These are phyloP conservation scores for Fusarium tanahbumbuense DNA, from an alignment of 2,329 filamentous ascomycete genomes.

Conservation along the genomic window DNA sequence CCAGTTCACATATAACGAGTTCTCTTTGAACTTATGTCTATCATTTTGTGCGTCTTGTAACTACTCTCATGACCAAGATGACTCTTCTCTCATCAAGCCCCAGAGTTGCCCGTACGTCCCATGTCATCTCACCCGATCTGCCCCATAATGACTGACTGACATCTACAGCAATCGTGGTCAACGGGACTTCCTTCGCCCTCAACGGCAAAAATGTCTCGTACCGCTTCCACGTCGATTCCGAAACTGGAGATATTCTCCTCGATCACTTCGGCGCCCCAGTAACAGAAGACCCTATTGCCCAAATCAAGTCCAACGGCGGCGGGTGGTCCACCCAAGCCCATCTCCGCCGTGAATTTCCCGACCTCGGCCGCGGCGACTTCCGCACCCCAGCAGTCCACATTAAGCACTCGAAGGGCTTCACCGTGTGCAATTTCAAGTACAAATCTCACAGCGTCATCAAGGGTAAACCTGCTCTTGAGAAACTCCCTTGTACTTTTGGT, in stretches of 20 bases:
- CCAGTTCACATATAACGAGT: not conserved
- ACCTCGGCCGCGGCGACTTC: slow-evolving; percentile 72
- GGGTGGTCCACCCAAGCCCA: slow-evolving; percentile 68
- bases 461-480: slow-evolving; percentile 67
- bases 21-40: not conserved
- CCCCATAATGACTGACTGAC: slow-evolving; percentile 1
- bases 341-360: slow-evolving; percentile 70
- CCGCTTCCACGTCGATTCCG: slow-evolving; percentile 70
- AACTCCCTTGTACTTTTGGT: slow-evolving; percentile 71
- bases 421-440: slow-evolving; percentile 69
- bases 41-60: too few species aligned
- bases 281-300: slow-evolving; percentile 61
- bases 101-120: slow-evolving; percentile 15
- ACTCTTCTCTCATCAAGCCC: not conserved
- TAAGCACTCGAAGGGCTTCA: slow-evolving; percentile 67
- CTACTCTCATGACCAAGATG: not conserved
- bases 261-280: slow-evolving; percentile 71
- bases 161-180: slow-evolving; percentile 62
- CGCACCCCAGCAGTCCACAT: slow-evolving; percentile 71
- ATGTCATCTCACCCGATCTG: too few species aligned
- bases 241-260: slow-evolving; percentile 66
- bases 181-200: slow-evolving; percentile 67
- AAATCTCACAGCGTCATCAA: slow-evolving; percentile 64
- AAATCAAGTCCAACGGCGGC: slow-evolving; percentile 49
- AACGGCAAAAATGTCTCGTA: slow-evolving; percentile 69